These are phyloP conservation scores for Cordyceps pruinosa DNA, from an alignment of 2,329 filamentous ascomycete species.

Conservation along the genomic window DNA sequence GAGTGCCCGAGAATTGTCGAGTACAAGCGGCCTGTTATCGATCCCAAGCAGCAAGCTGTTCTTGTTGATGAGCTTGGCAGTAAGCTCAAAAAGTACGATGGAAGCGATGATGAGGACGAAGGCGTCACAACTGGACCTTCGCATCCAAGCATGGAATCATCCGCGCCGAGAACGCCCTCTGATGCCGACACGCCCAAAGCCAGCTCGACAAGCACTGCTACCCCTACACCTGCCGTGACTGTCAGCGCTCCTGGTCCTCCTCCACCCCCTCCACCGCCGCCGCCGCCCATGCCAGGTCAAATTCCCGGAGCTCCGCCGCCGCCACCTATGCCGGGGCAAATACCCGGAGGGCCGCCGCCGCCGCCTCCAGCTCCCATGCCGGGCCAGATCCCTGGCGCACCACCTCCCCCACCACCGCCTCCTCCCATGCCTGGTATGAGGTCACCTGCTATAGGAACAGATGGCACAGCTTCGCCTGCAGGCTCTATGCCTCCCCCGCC, in stretches of 20 bases:
- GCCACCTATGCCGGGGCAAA: slow-evolving; percentile 30
- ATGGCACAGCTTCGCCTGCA: slow-evolving; percentile 32
- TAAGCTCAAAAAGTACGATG: slow-evolving; percentile 67
- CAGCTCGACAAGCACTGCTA: slow-evolving; percentile 42
- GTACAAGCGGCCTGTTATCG: slow-evolving; percentile 62
- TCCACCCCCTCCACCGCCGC: slow-evolving; percentile 41
- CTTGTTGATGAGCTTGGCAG: slow-evolving; percentile 64
- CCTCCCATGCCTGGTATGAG: slow-evolving; percentile 32
- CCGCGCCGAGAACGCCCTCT: slow-evolving; percentile 59
- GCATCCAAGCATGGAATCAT: slow-evolving; percentile 66
- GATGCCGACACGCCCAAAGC: slow-evolving; percentile 54
- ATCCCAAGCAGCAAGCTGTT: slow-evolving; percentile 59
- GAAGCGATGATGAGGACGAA: slow-evolving; percentile 63
- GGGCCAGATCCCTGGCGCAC: slow-evolving; percentile 22
- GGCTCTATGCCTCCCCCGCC: slow-evolving; percentile 46
- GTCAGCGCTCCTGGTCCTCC: slow-evolving; percentile 29
- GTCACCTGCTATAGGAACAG: slow-evolving; percentile 30
- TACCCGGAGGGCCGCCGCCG: slow-evolving; percentile 24
- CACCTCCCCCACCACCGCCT: slow-evolving; percentile 28
- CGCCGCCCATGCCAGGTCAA: slow-evolving; percentile 31
- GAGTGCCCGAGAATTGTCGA: slow-evolving; percentile 77
- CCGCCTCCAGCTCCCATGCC: slow-evolving; percentile 35
- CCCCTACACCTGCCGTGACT: slow-evolving; percentile 25
- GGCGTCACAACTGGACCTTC: slow-evolving; percentile 68
- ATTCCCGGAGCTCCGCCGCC: slow-evolving; percentile 27